phyloP scores from a whole-genome alignment of 331 rosid genomes.

The Saraca asoca region DNA sequence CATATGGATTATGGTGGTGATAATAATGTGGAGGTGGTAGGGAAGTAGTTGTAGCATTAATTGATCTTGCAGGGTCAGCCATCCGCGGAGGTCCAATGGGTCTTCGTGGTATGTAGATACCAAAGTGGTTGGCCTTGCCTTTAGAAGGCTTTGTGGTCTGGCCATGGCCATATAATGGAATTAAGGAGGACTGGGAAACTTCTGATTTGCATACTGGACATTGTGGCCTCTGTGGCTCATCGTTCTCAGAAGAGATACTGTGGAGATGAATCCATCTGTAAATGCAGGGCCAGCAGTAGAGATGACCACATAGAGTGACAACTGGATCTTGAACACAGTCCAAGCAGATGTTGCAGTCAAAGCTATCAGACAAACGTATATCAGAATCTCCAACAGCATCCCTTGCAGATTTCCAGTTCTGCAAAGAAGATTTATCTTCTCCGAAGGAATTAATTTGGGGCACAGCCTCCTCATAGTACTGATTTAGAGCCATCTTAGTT shows the following conservation, averaged over 20 bases:
- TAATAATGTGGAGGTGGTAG: conserved; percentile 37
- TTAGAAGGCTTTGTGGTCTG: conserved; percentile 49
- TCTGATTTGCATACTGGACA: conserved; percentile 94
- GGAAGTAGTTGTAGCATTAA: conserved; percentile 33
- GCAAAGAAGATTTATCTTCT: conserved; percentile 48
- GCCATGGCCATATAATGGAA: conserved; percentile 77
- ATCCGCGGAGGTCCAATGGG: conserved; percentile 56
- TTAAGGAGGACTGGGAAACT: conserved; percentile 61
- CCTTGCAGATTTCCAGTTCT: conserved; percentile 46
- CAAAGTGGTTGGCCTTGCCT: conserved; percentile 39
- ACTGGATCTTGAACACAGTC: conserved; percentile 87
- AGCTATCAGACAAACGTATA: conserved; percentile 46
- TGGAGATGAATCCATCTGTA: conserved; percentile 74
- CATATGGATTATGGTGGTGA: conserved; percentile 36
- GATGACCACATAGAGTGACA: conserved; percentile 93
- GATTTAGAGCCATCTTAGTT: conserved; percentile 50
- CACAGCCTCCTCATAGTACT: conserved; percentile 46
- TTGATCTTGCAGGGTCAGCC: conserved; percentile 40
- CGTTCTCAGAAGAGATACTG: conserved; percentile 32
- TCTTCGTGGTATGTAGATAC: conserved; percentile 57
- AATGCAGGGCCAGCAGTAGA: conserved; percentile 97
- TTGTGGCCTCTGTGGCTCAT: conserved; percentile 42
- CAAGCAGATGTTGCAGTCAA: conserved; percentile 92
- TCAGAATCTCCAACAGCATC: conserved; percentile 41
- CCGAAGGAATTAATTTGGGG: conserved; percentile 37